Base-by-base conservation (phyloP, 345 rosid species). In the Alliaria petiolata region DNA sequence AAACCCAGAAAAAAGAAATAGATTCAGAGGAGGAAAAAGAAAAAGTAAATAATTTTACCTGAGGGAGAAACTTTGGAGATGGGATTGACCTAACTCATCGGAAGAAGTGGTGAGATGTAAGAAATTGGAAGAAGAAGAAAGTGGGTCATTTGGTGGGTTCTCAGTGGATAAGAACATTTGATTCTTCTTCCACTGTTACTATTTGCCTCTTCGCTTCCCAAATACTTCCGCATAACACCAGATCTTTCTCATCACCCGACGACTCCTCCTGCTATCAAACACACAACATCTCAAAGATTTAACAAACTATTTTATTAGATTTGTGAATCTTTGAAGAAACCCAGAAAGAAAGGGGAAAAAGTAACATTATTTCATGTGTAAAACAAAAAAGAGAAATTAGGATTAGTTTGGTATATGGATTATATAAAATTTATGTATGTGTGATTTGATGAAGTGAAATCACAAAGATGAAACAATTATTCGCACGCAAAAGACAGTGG, bases 151-250 rank as follows among this genome's bases (percentile, higher is more conserved):
- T 82, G 87, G 77, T 71, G 77, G 78, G 87, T 76, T 70, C 88
- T 89, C 96, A 91, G 92, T 90, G 90, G 98, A 88, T 72, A 83
- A 84, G 77, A 77, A 66, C 76, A 71, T 84, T 84, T 85, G 90
- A 67, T 70, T 79, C 78, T 70, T 79, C 78, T 62, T 81, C 77
- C 76, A 56, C 79, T 79, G 86, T 84, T 78, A 70, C 82, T 83
- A 72, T 76, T 78, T 63, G 80, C 46, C 83, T 77, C 74, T 51
- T 81, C 83, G 69, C 74, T 78, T 69, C 52, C 59, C 74, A 67
- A 59, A 47, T 60, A 74, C 83, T 85, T 85, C 87, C 71, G 91
- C 97, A 89, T 87, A 85, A 71, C 79, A 65, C 55, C 67, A 64
- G 50, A 76, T 76, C 78, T 67, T 63, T 63, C 52, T 62, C 59